A percentile compares a stretch with the other conserved stretches of the same genome.
Evolutionary conservation across 1,284 basidiomycete species (phyloP).

Genomic region (Polyporus tsugae): DNA sequence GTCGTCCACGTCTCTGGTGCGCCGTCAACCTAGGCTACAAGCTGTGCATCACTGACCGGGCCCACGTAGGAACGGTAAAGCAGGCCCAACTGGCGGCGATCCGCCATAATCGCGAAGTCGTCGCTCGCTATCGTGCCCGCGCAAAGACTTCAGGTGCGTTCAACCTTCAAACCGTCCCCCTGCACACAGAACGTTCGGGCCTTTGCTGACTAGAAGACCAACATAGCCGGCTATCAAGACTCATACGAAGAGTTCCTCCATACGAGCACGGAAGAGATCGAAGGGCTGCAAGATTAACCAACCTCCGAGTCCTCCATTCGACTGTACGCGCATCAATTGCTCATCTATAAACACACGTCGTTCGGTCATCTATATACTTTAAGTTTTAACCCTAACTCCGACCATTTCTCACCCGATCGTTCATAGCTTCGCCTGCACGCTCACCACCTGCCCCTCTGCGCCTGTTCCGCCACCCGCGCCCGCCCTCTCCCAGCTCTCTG

Average conservation of each 20-base stretch:
- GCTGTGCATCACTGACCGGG: neutral
- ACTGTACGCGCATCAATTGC: too few species aligned
- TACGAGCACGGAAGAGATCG: slow-evolving; percentile 65
- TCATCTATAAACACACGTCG: too few species aligned
- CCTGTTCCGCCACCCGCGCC: neutral
- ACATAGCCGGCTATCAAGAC: slow-evolving; percentile 62
- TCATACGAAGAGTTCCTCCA: slow-evolving; percentile 66
- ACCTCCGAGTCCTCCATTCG: too few species aligned
- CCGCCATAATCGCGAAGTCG: slow-evolving; percentile 70
- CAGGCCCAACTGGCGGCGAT: slow-evolving; percentile 80
- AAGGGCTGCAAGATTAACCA: slow-evolving; percentile 63
- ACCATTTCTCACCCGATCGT: neutral
- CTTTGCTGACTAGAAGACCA: too few species aligned
- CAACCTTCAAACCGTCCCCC: too few species aligned
- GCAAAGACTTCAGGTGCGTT: slow-evolving; percentile 62
- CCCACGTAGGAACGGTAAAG: slow-evolving; percentile 73
- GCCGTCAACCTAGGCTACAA: slow-evolving; percentile 25
- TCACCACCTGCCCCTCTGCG: neutral
- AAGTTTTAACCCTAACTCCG: neutral
- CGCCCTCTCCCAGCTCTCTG: slow-evolving; percentile 34
- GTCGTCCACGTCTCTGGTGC: slow-evolving; percentile 80
- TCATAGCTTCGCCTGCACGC: slow-evolving; percentile 33
- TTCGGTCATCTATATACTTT: too few species aligned
- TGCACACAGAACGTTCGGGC: too few species aligned
- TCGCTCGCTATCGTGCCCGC: slow-evolving; percentile 66